Base-by-base conservation (phyloP, 2,329 filamentous ascomycete species). In the Clonostachys chloroleuca region DNA sequence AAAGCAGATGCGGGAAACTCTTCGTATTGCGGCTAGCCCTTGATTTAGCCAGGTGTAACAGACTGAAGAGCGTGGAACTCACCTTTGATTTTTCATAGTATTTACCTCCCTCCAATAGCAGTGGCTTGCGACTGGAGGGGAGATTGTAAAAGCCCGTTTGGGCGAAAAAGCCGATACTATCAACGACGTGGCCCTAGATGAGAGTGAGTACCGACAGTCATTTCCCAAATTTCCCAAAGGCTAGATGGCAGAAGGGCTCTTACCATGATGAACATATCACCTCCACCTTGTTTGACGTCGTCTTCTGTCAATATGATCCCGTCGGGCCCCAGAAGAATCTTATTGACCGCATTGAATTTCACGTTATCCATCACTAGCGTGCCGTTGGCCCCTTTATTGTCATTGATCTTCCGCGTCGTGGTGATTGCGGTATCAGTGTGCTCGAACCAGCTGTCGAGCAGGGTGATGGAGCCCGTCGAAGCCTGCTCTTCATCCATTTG, bases 41-140 rank as follows among this genome's bases (percentile, higher is more conserved):
- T 20, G 20, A 12, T 16, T 42, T 10, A 36, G 37, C 24, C 9
- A 30, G 24, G 24, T 30, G 24, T 10, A 30, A 30, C 9, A 30
- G 12, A 3, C 20, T 6, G 12, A n/a, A 35, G 10, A 43, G 17
- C 34, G 39, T 36, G 13, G 13, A 17, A 42, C 55, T 18, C 17
- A 56, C 59, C 55, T 88, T 90, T 54, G 87, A 86, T 16, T 84
- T 80, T 58, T 87, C 83, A 60, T 87, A 91, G 61, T 88, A 82
- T 20, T 73, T 67, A 14, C 60, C 60, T 13, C 66, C 65, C 41
- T 76, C 68, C 3, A 87, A 69, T 3, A 92, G 78, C 9, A 57
- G 54, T 9, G 36, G 34, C 42, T 52, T 60, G 12, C 58, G 50
- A 33, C 43, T 34, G 5, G 44, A 43, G 6, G 54, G 44, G 10